Evolutionary conservation across 1,139 yeast genomes (phyloP).

Genomic region (Hanseniaspora uvarum): DNA sequence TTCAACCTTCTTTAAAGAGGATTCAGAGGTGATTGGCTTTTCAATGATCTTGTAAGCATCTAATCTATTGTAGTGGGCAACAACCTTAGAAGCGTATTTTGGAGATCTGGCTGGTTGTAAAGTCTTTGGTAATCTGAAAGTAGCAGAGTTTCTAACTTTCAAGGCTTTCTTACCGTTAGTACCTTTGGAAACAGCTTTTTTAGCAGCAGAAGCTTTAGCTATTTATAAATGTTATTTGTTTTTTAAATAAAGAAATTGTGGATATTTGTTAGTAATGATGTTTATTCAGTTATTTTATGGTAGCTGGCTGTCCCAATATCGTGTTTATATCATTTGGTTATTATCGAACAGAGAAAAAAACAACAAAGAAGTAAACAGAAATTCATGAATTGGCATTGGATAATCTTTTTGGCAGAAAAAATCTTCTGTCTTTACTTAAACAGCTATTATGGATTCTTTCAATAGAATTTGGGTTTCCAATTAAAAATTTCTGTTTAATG

Average conservation of each 20-base stretch:
- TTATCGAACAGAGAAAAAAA: too few relatives aligned
- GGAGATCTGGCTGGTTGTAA: slow-evolving; percentile 88
- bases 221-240: slow-evolving; percentile 17
- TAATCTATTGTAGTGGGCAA: slow-evolving; percentile 94
- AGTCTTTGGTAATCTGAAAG: slow-evolving; percentile 98
- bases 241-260: not conserved
- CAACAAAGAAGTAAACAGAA: too few relatives aligned
- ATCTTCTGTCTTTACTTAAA: too few relatives aligned
- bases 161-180: slow-evolving; percentile 80
- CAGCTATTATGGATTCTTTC: too few relatives aligned
- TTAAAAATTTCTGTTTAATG: too few relatives aligned
- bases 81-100: slow-evolving; percentile 89
- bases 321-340: not conserved
- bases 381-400: too few relatives aligned
- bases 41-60: slow-evolving; percentile 93
- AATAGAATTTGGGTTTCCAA: too few relatives aligned
- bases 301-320: not conserved
- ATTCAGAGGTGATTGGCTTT: slow-evolving; percentile 95
- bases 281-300: not conserved
- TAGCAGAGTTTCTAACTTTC: slow-evolving; percentile 89
- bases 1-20: slow-evolving; percentile 99
- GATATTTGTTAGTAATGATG: slow-evolving; percentile 22
- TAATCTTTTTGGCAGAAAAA: too few relatives aligned
- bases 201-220: slow-evolving; percentile 89
- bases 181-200: slow-evolving; percentile 98